Percentiles rank a stretch among this genome's conserved stretches.
Evolutionary conservation across 1,139 yeast genomes (phyloP).

Genomic region (Candida sp.): DNA sequence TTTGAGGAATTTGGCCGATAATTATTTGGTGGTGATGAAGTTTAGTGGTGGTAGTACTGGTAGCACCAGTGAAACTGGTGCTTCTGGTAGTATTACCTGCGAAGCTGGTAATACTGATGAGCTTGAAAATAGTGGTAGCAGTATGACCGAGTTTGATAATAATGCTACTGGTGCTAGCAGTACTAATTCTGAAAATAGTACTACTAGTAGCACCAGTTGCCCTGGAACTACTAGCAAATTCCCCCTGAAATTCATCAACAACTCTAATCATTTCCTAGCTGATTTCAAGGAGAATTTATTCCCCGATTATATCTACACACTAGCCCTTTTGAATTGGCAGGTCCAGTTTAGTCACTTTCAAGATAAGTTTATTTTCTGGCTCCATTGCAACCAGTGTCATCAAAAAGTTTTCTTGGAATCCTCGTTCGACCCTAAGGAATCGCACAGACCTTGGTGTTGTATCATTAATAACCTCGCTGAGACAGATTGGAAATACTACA

Average conservation of each 20-base stretch:
- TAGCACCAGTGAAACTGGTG: too few species aligned
- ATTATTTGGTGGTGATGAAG: constrained; percentile 15
- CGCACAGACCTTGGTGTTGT: constrained; percentile 40
- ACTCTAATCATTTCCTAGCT: constrained; percentile 30
- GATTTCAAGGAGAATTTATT: constrained; percentile 35
- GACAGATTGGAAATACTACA: background rate
- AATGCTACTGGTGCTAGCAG: too few species aligned
- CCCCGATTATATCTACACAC: constrained; percentile 30
- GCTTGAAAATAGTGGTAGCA: too few species aligned
- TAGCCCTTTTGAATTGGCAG: constrained; percentile 38
- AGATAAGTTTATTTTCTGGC: constrained; percentile 22
- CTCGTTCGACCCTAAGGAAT: constrained; percentile 18
- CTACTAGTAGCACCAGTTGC: constrained; percentile 3
- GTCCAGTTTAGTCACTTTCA: constrained; percentile 29
- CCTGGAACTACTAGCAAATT: constrained; percentile 9
- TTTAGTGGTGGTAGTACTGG: too few species aligned
- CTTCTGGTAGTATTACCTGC: too few species aligned
- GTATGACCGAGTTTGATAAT: too few species aligned
- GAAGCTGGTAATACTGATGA: too few species aligned
- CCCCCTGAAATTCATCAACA: constrained; percentile 12
- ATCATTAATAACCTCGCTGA: constrained; percentile 7
- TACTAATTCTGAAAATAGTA: too few species aligned
- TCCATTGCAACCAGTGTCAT: constrained; percentile 36
- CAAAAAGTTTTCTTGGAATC: constrained; percentile 27
- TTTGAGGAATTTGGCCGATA: constrained; percentile 27